phyloP scores from a whole-genome alignment of 192 early-diverging fungal genomes.

The Irineochytrium annulatum region DNA sequence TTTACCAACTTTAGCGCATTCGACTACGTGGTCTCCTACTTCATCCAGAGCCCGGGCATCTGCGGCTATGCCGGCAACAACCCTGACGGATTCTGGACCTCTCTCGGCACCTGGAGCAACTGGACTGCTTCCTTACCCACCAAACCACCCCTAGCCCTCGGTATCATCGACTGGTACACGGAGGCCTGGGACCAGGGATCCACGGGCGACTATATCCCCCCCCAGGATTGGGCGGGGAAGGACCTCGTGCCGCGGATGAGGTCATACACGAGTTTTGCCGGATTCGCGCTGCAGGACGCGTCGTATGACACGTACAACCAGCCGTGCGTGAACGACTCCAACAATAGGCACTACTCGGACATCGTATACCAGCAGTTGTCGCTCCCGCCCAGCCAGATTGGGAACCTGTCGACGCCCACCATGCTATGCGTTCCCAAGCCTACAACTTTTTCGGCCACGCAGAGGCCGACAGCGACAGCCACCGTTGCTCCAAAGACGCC shows the following conservation, averaged over 20 bases:
- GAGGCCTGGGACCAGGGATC: constrained; percentile 11
- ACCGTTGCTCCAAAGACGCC: no score
- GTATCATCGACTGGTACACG: constrained; percentile 18
- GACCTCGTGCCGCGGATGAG: constrained; percentile 3
- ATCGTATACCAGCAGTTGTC: constrained; percentile 26
- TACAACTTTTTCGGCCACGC: no score
- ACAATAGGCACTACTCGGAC: constrained; percentile 20
- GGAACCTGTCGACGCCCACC: constrained; percentile 3
- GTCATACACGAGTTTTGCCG: constrained; percentile 17
- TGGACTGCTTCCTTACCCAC: background rate
- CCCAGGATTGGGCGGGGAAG: background rate
- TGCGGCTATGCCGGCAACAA: constrained; percentile 30
- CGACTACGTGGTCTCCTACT: constrained; percentile 29
- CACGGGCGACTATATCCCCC: constrained; percentile 29
- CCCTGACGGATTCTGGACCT: constrained; percentile 22
- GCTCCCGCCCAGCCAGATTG: constrained; percentile 9
- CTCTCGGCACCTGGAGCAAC: constrained; percentile 13
- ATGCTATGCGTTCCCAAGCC: constrained; percentile 5
- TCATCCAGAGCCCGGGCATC: constrained; percentile 11
- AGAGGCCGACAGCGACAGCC: constrained; percentile 1
- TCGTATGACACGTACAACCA: constrained; percentile 19
- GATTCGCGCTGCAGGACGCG: constrained; percentile 26
- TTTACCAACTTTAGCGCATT: background rate
- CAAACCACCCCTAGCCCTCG: constrained; percentile 11
- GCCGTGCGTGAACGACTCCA: constrained; percentile 12